phyloP scores from a whole-genome alignment of 345 rosid species.

The Hevea brasiliensis region DNA sequence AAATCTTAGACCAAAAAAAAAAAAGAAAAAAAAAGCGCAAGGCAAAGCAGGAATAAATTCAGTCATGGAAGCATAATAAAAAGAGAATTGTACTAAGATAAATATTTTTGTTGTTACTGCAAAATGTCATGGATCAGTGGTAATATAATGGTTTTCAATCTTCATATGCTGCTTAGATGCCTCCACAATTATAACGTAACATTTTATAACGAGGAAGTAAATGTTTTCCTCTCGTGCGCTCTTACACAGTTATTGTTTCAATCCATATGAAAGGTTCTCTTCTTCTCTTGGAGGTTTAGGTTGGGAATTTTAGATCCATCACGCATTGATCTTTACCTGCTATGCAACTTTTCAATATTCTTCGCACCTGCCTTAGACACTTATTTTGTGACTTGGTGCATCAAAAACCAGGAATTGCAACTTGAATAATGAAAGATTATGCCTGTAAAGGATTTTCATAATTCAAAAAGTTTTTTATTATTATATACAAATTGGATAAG shows the following conservation, averaged over 20 bases:
- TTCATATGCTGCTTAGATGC: background rate
- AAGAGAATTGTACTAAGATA: background rate
- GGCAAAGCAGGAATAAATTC: background rate
- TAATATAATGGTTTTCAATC: background rate
- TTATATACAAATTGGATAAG: conserved; percentile 8
- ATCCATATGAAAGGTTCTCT: conserved; percentile 30
- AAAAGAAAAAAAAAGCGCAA: background rate
- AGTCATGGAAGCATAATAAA: background rate
- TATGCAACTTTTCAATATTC: conserved; percentile 18
- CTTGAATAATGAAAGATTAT: background rate
- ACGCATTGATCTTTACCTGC: conserved; percentile 25
- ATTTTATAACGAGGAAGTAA: conserved; percentile 13
- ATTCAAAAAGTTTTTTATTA: conserved; percentile 17
- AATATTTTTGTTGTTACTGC: background rate
- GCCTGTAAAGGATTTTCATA: background rate
- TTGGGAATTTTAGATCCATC: conserved; percentile 29
- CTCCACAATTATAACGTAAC: conserved; percentile 12
- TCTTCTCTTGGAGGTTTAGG: conserved; percentile 27
- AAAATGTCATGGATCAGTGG: background rate
- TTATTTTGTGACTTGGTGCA: conserved; percentile 27
- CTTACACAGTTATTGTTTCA: conserved; percentile 30
- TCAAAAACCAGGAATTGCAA: conserved; percentile 8
- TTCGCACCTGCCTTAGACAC: conserved; percentile 22
- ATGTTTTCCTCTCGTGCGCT: background rate
- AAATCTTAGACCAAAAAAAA: too few relatives aligned